A percentile compares a stretch with the other conserved stretches of the same genome.
Evolutionary conservation across 2,329 filamentous ascomycete species (phyloP).

Genomic region (Drechslera avenae): DNA sequence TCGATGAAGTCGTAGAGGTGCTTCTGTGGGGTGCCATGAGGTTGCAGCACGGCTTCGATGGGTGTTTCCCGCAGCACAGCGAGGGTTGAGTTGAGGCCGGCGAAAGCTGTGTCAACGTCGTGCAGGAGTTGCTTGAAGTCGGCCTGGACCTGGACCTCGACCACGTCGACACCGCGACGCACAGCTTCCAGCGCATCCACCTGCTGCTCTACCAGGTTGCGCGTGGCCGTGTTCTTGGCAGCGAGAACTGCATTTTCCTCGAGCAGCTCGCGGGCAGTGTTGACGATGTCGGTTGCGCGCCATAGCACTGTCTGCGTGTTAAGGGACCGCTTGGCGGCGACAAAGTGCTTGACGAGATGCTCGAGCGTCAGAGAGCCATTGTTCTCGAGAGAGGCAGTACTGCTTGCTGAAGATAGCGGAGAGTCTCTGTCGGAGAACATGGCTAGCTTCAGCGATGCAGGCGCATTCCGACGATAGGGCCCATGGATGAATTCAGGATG

Average conservation of each 20-base stretch:
- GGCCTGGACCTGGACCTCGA: slow-evolving; percentile 49
- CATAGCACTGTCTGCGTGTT: slow-evolving; percentile 82
- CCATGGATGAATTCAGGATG: no score
- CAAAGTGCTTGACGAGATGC: slow-evolving; percentile 79
- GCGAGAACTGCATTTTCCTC: slow-evolving; percentile 78
- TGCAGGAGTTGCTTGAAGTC: slow-evolving; percentile 63
- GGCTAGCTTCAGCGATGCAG: background rate
- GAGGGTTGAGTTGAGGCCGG: slow-evolving; percentile 69
- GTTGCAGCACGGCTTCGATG: slow-evolving; percentile 68
- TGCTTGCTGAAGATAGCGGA: slow-evolving; percentile 48
- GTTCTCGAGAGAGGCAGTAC: slow-evolving; percentile 37
- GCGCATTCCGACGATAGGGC: no score
- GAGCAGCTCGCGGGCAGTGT: slow-evolving; percentile 72
- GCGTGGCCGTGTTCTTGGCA: slow-evolving; percentile 53
- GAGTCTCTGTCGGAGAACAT: slow-evolving; percentile 29
- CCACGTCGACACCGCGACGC: slow-evolving; percentile 50
- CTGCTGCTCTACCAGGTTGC: slow-evolving; percentile 52
- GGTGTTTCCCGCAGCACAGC: slow-evolving; percentile 65
- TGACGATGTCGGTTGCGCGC: slow-evolving; percentile 85
- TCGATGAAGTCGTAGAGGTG: slow-evolving; percentile 78
- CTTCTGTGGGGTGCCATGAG: slow-evolving; percentile 56
- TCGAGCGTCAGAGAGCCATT: slow-evolving; percentile 63
- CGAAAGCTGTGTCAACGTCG: slow-evolving; percentile 69
- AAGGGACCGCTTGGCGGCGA: slow-evolving; percentile 85
- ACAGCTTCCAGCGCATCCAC: slow-evolving; percentile 52